These are phyloP conservation scores for Chiua virens DNA, from an alignment of 768 basidiomycete genomes.

Conservation along the genomic window DNA sequence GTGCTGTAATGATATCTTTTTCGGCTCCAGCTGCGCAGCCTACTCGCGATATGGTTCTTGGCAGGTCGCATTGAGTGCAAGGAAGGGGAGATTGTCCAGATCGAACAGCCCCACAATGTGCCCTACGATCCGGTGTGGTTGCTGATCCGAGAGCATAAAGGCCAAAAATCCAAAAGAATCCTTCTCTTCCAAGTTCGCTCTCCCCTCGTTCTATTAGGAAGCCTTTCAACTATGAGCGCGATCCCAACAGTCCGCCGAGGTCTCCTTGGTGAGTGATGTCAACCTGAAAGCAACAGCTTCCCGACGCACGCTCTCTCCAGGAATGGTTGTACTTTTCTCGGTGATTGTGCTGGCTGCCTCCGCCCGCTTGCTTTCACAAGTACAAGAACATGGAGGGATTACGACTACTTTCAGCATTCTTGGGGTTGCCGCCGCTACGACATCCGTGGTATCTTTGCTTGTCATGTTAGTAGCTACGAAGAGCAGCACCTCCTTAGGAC, in stretches of 20 bases:
- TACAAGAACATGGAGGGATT: background rate
- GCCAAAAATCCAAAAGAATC: background rate
- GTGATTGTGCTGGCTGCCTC: conserved; percentile 32
- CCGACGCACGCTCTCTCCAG: conserved; percentile 15
- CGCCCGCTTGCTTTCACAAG: conserved; percentile 27
- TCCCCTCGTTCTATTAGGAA: background rate
- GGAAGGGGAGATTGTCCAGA: too few species aligned
- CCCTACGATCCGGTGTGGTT: too few species aligned
- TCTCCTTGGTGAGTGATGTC: conserved; percentile 21
- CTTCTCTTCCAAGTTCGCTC: background rate
- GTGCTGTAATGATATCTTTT: too few species aligned
- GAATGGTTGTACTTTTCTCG: conserved; percentile 21
- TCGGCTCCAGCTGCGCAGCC: too few species aligned
- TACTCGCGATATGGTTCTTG: too few species aligned
- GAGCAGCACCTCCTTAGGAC: background rate
- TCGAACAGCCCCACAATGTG: too few species aligned
- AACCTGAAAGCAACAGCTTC: background rate
- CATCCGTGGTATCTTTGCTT: conserved; percentile 32
- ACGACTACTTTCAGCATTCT: conserved; percentile 28
- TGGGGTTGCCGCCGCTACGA: conserved; percentile 25
- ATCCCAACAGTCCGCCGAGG: conserved; percentile 16
- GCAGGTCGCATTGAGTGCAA: too few species aligned
- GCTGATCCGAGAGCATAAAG: conserved; percentile 12
- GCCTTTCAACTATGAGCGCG: conserved; percentile 10
- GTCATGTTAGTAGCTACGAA: conserved; percentile 22